Conservation (phyloP, 2,329 filamentous ascomycete species). For the Chrysosphaeria jannelii region DNA sequence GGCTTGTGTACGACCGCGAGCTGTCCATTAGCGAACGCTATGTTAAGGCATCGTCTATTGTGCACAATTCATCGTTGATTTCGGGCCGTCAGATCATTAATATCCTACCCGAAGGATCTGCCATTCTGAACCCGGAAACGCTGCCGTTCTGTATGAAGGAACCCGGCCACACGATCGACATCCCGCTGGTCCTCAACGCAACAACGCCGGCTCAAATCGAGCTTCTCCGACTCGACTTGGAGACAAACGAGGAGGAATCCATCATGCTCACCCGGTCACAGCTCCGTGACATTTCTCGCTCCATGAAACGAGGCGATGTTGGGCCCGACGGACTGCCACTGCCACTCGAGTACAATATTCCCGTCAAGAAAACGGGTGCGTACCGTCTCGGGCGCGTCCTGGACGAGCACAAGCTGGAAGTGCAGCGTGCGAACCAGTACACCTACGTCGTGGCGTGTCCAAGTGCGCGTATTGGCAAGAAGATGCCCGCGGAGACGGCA, state of each 20-base stretch:
- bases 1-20: slow-evolving; percentile 75
- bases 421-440: slow-evolving; percentile 45
- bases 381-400: slow-evolving; percentile 66
- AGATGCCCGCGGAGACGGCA: not conserved
- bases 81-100: slow-evolving; percentile 93
- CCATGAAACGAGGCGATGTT: slow-evolving; percentile 23
- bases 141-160: slow-evolving; percentile 56
- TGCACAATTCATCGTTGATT: slow-evolving; percentile 81
- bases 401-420: slow-evolving; percentile 82
- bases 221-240: slow-evolving; percentile 59
- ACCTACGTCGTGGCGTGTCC: slow-evolving; percentile 71
- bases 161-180: slow-evolving; percentile 15
- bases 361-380: slow-evolving; percentile 59
- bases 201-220: slow-evolving; percentile 74
- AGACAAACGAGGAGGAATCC: slow-evolving; percentile 44
- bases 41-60: slow-evolving; percentile 62
- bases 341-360: slow-evolving; percentile 38
- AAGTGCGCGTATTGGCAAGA: slow-evolving; percentile 33
- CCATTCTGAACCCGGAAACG: slow-evolving; percentile 56
- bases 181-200: slow-evolving; percentile 83
- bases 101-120: slow-evolving; percentile 84
- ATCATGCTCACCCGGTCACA: slow-evolving; percentile 48
- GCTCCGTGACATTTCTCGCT: slow-evolving; percentile 41
- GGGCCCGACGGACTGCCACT: slow-evolving; percentile 25
- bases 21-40: slow-evolving; percentile 76